phyloP scores from a whole-genome alignment of 345 rosid species.

The Eucalyptus microcorys region DNA sequence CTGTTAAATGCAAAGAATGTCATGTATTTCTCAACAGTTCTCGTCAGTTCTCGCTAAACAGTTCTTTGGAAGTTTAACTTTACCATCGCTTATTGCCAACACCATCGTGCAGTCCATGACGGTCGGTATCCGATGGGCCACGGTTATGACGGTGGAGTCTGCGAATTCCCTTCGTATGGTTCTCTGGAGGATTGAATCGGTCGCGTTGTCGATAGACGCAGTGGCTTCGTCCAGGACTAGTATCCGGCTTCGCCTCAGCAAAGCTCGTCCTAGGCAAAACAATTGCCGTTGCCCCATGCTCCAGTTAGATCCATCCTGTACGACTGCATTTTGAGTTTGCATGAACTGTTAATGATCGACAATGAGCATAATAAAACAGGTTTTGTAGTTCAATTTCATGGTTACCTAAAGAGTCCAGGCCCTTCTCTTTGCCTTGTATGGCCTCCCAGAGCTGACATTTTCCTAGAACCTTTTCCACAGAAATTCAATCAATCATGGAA shows the following conservation, averaged over 20 bases:
- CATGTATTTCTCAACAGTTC: neutral
- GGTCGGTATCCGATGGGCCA: conserved; percentile 55
- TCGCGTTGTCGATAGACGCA: conserved; percentile 44
- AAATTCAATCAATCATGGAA: neutral
- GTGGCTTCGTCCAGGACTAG: conserved; percentile 65
- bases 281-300: conserved; percentile 52
- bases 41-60: neutral
- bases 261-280: conserved; percentile 49
- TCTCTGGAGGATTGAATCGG: conserved; percentile 40
- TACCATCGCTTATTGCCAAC: conserved; percentile 34
- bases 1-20: neutral
- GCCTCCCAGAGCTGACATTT: conserved; percentile 28
- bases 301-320: conserved; percentile 61
- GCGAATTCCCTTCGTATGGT: conserved; percentile 37
- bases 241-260: conserved; percentile 32
- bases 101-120: conserved; percentile 58
- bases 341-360: neutral
- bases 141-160: conserved; percentile 43
- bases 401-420: conserved; percentile 17
- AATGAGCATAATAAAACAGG: neutral
- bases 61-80: neutral
- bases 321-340: conserved; percentile 10
- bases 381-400: neutral
- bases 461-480: conserved; percentile 14
- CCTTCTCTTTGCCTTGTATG: conserved; percentile 12